Evolutionary conservation across 208 protist species (phyloP), one percentile per base, ranked within the genome.

Genomic region (Leishmania guyanensis): DNA sequence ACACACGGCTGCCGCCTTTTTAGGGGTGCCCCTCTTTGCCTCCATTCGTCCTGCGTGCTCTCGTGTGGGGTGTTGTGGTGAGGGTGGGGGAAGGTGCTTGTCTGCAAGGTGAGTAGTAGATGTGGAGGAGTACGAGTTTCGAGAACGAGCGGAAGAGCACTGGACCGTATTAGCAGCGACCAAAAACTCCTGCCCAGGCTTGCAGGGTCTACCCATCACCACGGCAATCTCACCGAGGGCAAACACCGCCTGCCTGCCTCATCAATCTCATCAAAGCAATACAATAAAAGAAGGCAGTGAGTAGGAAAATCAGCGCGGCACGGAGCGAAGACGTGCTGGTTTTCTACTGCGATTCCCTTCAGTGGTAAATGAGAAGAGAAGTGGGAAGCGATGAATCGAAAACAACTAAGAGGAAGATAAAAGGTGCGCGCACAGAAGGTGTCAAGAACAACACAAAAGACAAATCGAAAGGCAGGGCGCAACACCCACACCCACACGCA

Each of bases 321-420:
- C 43, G 68, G 39, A 29, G 12, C 43, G 22, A 14, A 9, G 60
- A n/a, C 22, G 60, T n/a, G n/a, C 16, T n/a, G n/a, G 60, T 36
- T 39, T 66, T 5, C 43, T 4, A 6, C 43, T 46, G 43, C 5
- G 43, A 46, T 46, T 46, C 43, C 43, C 43, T 46, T 46, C 4
- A 46, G 43, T 46, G 43, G 43, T 46, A 46, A 46, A 46, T 46
- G 43, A 46, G 43, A 46, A 46, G 2, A 46, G 43, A 46, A 46
- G 9, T 46, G 43, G 43, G 60, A 66, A 72, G 36, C 22, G 12
- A 33, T 43, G 33, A 75, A 22, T 56, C 71, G 71, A 75, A 75
- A 54, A 75, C n/a, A 50, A 75, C 10, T 10, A 56, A 75, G 43
- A 75, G 6, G 29, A 75, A 51, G n/a, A n/a, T 36, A 56, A 56